These are phyloP conservation scores for Fusarium nanum DNA, from an alignment of 2,329 filamentous ascomycete genomes.

Conservation along the genomic window DNA sequence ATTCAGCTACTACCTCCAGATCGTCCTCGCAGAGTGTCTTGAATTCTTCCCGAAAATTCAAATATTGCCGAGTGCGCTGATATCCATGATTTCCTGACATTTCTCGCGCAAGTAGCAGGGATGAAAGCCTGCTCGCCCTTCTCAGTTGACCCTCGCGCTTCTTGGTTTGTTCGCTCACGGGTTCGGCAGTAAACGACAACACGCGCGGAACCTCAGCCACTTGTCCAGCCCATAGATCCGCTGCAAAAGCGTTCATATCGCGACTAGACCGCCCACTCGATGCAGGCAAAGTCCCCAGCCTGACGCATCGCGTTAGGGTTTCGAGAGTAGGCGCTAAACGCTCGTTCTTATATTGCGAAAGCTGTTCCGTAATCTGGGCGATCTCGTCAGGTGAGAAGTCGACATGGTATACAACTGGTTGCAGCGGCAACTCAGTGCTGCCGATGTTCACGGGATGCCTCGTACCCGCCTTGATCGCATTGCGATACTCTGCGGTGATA, in stretches of 20 bases:
- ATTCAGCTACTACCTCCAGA: constrained; percentile 63
- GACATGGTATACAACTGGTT: constrained; percentile 55
- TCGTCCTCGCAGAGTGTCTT: constrained; percentile 62
- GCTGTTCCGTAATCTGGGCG: constrained; percentile 37
- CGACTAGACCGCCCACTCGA: constrained; percentile 4
- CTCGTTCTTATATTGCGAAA: constrained; percentile 34
- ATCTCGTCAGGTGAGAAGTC: constrained; percentile 59
- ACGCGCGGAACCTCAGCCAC: constrained; percentile 32
- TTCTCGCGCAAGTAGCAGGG: constrained; percentile 62
- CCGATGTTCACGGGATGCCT: constrained; percentile 6
- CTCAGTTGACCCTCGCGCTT: constrained; percentile 16
- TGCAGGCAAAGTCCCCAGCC: neutral
- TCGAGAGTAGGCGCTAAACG: constrained; percentile 30
- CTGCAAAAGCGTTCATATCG: constrained; percentile 27
- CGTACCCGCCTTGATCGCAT: constrained; percentile 45
- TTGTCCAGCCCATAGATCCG: constrained; percentile 46
- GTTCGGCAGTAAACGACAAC: constrained; percentile 43
- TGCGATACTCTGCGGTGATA: constrained; percentile 42
- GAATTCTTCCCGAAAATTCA: constrained; percentile 61
- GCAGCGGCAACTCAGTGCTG: neutral
- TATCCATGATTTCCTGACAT: constrained; percentile 59
- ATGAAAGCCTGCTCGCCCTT: constrained; percentile 49
- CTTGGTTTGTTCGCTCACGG: constrained; percentile 18
- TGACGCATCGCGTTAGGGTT: constrained; percentile 30
- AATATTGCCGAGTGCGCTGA: constrained; percentile 54